Conservation (phyloP, 257 asterid genomes). For the Leptodermis oblonga region DNA sequence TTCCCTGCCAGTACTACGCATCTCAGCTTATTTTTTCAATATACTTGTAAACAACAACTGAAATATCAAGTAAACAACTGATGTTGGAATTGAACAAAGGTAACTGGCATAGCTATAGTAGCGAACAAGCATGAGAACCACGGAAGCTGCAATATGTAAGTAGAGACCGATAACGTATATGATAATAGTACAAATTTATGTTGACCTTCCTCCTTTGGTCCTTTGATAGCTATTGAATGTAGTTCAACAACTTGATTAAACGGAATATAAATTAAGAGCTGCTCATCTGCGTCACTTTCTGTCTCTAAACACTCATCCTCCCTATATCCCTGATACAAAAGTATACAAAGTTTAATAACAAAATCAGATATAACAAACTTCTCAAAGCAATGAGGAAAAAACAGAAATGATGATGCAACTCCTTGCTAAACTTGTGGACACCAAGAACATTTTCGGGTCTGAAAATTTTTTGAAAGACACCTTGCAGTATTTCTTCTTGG, state of each 20-base stretch:
- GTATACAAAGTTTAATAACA: conserved; percentile 3
- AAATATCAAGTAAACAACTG: background rate
- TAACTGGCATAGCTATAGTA: background rate
- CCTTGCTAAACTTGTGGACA: background rate
- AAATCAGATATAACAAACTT: background rate
- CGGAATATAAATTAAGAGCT: too few relatives aligned
- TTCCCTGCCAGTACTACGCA: background rate
- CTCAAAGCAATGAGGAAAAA: background rate
- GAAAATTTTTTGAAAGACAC: background rate
- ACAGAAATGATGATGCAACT: background rate
- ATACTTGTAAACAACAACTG: background rate
- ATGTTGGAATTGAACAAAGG: background rate
- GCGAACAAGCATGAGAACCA: too few relatives aligned
- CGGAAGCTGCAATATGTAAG: too few relatives aligned
- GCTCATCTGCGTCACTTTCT: too few relatives aligned
- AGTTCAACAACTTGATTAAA: conserved; percentile 77
- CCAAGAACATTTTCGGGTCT: background rate
- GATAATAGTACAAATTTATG: background rate
- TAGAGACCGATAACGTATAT: too few relatives aligned
- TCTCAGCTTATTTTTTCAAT: too few relatives aligned
- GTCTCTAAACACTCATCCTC: too few relatives aligned
- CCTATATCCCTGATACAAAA: too few relatives aligned
- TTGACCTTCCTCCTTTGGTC: conserved; percentile 89
- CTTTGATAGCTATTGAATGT: conserved; percentile 63
- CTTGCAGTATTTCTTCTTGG: background rate